Percentiles rank a stretch among this genome's conserved stretches.
Conservation (phyloP, 2,329 filamentous ascomycete species). For the Xylaria sp. region DNA sequence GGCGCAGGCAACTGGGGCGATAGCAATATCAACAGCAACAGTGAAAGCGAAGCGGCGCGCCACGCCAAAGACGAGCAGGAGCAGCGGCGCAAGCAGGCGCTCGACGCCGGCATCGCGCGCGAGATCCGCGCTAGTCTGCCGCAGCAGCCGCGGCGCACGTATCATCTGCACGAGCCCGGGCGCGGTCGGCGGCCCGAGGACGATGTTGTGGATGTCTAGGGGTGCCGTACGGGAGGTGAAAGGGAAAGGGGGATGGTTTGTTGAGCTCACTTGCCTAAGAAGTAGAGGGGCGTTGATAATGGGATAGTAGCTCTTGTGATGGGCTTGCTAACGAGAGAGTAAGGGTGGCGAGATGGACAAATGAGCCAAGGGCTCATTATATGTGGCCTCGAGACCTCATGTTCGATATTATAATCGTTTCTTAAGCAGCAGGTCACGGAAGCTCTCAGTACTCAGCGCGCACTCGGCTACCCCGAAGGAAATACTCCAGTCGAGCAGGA, state of each 20-base stretch:
- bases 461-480: not conserved
- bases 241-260: not conserved
- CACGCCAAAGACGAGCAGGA: slow-evolving; percentile 44
- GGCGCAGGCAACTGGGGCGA: slow-evolving; percentile 65
- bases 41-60: slow-evolving; percentile 30
- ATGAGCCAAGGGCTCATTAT: not conserved
- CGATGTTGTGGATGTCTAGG: slow-evolving; percentile 18
- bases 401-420: not conserved
- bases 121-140: slow-evolving; percentile 47
- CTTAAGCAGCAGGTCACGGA: not conserved
- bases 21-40: slow-evolving; percentile 38
- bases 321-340: not conserved
- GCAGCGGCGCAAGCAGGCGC: slow-evolving; percentile 43
- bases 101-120: slow-evolving; percentile 46
- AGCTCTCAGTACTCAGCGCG: not conserved
- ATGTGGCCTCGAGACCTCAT: no score
- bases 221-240: no score
- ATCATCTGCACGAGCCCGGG: slow-evolving; percentile 44
- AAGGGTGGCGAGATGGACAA: not conserved
- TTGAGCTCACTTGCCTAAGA: not conserved
- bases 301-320: not conserved
- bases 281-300: not conserved
- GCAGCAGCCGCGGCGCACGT: slow-evolving; percentile 45
- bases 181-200: slow-evolving; percentile 40
- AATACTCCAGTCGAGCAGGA: not conserved